Conservation (phyloP, 768 basidiomycete species). For the Brasilioporus rufonigricans region DNA sequence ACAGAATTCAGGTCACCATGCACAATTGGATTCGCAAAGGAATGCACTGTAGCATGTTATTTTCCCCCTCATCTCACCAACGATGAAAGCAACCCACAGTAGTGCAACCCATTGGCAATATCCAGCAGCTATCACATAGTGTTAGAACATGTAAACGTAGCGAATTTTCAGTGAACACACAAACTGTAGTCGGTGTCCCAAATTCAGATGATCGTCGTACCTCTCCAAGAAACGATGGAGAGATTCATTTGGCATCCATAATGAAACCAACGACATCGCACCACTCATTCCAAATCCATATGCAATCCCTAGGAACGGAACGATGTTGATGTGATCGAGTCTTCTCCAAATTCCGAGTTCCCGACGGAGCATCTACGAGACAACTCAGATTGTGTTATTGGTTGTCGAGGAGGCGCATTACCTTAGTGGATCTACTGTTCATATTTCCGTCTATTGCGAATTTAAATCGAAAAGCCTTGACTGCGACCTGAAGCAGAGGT, state of each 20-base stretch:
- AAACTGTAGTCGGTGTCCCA: conserved; percentile 7
- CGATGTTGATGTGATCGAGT: conserved; percentile 18
- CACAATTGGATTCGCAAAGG: too few relatives aligned
- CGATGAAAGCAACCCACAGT: not conserved
- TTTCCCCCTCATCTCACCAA: too few relatives aligned
- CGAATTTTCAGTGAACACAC: not conserved
- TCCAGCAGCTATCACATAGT: not conserved
- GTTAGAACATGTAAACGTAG: not conserved
- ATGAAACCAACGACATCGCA: conserved; percentile 27
- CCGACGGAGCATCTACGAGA: conserved; percentile 19
- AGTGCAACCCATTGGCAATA: not conserved
- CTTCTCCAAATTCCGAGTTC: conserved; percentile 18
- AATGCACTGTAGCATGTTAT: too few relatives aligned
- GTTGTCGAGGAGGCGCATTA: not conserved
- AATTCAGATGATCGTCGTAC: not conserved
- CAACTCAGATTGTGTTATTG: not conserved
- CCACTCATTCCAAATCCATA: conserved; percentile 22
- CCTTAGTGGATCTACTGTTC: not conserved
- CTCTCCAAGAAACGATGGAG: conserved; percentile 14
- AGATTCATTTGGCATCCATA: conserved; percentile 29
- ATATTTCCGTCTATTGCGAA: not conserved
- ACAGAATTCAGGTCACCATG: too few relatives aligned
- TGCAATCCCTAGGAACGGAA: conserved; percentile 19
- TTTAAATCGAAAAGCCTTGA: conserved; percentile 18
- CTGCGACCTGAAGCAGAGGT: conserved; percentile 17